Evolutionary conservation across 768 basidiomycete species (phyloP), one percentile per base, ranked within the genome.

Genomic region (Galerina sulciceps): DNA sequence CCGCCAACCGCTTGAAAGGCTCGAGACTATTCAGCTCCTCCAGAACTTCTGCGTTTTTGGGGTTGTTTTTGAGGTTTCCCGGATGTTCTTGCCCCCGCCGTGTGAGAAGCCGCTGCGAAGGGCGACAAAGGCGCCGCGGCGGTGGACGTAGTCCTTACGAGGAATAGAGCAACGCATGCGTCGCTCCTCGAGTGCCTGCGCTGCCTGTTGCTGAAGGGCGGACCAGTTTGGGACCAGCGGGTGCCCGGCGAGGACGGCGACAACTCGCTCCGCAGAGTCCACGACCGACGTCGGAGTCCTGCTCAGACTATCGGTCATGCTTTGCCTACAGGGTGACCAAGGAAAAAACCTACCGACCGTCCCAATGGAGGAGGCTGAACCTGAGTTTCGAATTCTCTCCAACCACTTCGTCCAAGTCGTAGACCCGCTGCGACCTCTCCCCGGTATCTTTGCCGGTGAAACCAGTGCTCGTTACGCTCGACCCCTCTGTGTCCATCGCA

Each of bases 21-120:
- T 37, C 15, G 1, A 35, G 18, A 11, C 31, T 6, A 37, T 62
- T 62, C 0, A 62, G 46, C 3, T 31, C 4, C 0, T 45, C 10
- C 0, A 55, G 4, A 5, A 58, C 26, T 6, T 44, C 23, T 1
- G 11, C 10, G 37, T 59, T 59, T 3, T 15, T 37, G 14, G 45
- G 23, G 11, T 10, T 55, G 18, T 57, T 20, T 1, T 11, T 3
- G 17, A 60, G 44, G 23, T 60, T 65, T 13, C 37, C 20, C 6
- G 64, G 64, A 0, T 35, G 18, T 3, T 17, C 14, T 47, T 63
- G 1, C 64, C 59, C 1, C 64, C 61, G 6, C 61, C 64, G 36
- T 53, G 57, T 1, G 64, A 65, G 10, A 65, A 35, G 3, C 64
- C 59, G 14, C 55, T 58, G 13, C 18, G 11, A 1, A 65, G 31